Evolutionary conservation across 768 basidiomycete species (phyloP), one percentile per base, ranked within the genome.

Genomic region (Rhodotorula kratochvilovae): DNA sequence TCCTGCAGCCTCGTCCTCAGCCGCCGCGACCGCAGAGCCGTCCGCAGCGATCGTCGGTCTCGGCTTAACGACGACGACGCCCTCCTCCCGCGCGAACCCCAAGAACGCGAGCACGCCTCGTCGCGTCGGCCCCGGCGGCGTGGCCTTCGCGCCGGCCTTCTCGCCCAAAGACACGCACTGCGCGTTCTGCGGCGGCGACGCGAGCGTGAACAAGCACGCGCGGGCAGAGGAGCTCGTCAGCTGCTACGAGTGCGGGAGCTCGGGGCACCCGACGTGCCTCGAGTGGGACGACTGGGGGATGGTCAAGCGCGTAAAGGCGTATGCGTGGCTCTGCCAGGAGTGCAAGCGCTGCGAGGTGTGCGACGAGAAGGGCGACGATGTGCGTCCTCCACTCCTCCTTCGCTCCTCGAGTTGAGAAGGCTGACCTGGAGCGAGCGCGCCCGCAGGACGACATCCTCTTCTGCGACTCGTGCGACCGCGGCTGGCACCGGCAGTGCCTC

Each of bases 391-490:
- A 5, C 35, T 53, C 58, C 39, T 21, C 36, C 55, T 43, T 7
- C 19, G 16, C 17, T 8, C 35, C 23, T 25, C 10, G 33, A 8
- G 21, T 33, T 56, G 27, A 50, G 27, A 10, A 3, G 17, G 36
- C 51, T 5, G 39, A 23, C 42, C 6, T 1, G 1, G 15, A n/a
- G n/a, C n/a, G n/a, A n/a, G 12, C n/a, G 31, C 27, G 0, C 78
- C 25, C 56, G 33, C 78, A 94, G 90, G 87, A 85, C 63, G 85
- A 86, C 63, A 88, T 96, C 73, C 80, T 98, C 63, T 89, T 97
- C 76, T 98, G 95, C 80, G 95, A 98, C 84, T 86, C 84, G 66
- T 98, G 95, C 80, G 95, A 98, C 83, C 84, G 92, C 88, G 91
- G 90, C 46, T 92, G 90, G 89, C 91, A 93, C 80, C 87, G 87